A percentile compares a stretch with the other conserved stretches of the same genome.
phyloP scores from a whole-genome alignment of 176 grass and related monocot genomes.

The Triticum urartu region DNA sequence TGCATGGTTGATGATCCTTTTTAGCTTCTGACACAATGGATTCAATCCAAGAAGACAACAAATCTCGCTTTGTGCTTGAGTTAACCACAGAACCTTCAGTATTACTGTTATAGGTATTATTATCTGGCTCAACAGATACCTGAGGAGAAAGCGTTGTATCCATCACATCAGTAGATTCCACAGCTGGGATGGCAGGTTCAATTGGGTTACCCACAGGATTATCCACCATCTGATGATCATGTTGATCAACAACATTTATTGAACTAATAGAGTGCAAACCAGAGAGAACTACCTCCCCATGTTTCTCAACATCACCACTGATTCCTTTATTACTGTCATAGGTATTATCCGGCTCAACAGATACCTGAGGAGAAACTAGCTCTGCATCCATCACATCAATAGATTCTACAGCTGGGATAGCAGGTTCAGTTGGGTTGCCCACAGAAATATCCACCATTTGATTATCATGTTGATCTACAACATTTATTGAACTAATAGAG shows the following conservation, averaged over 20 bases:
- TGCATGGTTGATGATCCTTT: constrained; percentile 37
- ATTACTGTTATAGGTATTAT: constrained; percentile 17
- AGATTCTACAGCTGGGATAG: constrained; percentile 39
- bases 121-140: constrained; percentile 27
- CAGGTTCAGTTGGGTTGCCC: background rate
- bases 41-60: constrained; percentile 37
- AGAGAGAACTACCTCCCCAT: constrained; percentile 9
- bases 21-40: constrained; percentile 43
- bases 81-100: constrained; percentile 18
- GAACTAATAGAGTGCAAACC: constrained; percentile 21
- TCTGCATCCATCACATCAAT: constrained; percentile 28
- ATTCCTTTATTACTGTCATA: constrained; percentile 10
- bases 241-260: constrained; percentile 31
- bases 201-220: constrained; percentile 27
- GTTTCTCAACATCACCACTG: constrained; percentile 6
- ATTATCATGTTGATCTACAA: constrained; percentile 12
- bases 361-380: constrained; percentile 27
- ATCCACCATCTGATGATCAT: constrained; percentile 14
- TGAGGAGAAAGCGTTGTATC: constrained; percentile 33
- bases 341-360: constrained; percentile 14
- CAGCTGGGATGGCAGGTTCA: constrained; percentile 16
- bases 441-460: constrained; percentile 26
- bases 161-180: constrained; percentile 31
- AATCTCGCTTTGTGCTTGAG: constrained; percentile 28
- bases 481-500: constrained; percentile 29